A percentile compares a stretch with the other conserved stretches of the same genome.
phyloP scores from a whole-genome alignment of 129 eudicot genomes.

The Artemisia annua region DNA sequence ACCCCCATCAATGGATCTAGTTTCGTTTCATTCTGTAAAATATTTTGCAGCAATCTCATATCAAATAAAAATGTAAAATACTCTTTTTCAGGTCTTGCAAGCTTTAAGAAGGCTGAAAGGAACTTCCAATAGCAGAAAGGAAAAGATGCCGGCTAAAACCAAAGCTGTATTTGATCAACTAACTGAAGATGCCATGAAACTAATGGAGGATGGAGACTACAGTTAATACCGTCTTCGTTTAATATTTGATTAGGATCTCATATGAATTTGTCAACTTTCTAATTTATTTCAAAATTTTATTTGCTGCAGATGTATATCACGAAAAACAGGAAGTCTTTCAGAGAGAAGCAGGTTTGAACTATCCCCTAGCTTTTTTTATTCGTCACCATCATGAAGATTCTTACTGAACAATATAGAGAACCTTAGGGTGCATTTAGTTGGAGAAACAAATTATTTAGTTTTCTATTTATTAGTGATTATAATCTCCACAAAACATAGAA shows the following conservation, averaged over 20 bases:
- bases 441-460: no score
- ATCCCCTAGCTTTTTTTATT: not conserved
- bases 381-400: conserved; percentile 6
- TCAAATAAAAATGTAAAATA: conserved; percentile 4
- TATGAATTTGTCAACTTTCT: not conserved
- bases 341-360: conserved; percentile 88
- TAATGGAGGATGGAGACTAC: conserved; percentile 94
- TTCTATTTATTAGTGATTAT: no score
- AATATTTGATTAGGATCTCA: not conserved
- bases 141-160: conserved; percentile 84
- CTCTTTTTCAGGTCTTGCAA: conserved; percentile 59
- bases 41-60: conserved; percentile 6
- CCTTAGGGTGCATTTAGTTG: no score
- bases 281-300: conserved; percentile 2
- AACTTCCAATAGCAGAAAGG: conserved; percentile 65
- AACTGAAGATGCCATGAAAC: conserved; percentile 91
- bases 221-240: conserved; percentile 49
- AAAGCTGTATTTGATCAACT: conserved; percentile 83
- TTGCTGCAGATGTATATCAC: conserved; percentile 78
- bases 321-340: conserved; percentile 82
- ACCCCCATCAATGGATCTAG: not conserved
- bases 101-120: conserved; percentile 96
- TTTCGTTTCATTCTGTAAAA: not conserved
- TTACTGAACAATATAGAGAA: no score
- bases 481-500: no score